These are phyloP conservation scores for Miscanthus lutarioriparius DNA, from an alignment of 176 grass and related monocot genomes.

Conservation along the genomic window DNA sequence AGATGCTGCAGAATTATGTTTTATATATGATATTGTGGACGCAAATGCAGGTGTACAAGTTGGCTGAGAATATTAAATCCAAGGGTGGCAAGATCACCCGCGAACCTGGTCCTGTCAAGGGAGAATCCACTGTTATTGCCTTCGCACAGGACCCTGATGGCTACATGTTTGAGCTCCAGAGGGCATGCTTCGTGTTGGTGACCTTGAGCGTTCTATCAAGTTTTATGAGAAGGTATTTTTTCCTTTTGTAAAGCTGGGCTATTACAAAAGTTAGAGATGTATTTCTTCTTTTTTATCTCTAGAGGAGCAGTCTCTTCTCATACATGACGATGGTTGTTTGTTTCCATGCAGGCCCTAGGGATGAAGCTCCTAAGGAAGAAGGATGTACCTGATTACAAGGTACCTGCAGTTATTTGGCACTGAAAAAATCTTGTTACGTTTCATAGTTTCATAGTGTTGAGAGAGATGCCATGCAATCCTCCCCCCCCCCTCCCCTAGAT, in stretches of 20 bases:
- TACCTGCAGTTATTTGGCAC: constrained; percentile 3
- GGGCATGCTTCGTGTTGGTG: constrained; percentile 70
- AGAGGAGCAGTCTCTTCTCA: background rate
- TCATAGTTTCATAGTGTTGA: no score
- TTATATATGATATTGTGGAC: constrained; percentile 20
- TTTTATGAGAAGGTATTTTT: constrained; percentile 91
- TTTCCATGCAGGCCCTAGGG: constrained; percentile 70
- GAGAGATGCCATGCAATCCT: background rate
- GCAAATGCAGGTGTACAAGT: constrained; percentile 68
- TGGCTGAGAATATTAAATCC: constrained; percentile 68
- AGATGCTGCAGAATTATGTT: background rate
- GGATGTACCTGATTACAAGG: constrained; percentile 90
- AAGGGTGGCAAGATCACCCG: constrained; percentile 72
- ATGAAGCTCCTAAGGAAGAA: constrained; percentile 86
- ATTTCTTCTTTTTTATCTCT: background rate
- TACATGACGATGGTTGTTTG: constrained; percentile 9
- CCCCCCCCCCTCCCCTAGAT: background rate
- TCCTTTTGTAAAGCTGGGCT: background rate
- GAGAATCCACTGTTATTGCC: constrained; percentile 85
- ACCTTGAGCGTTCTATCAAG: constrained; percentile 81
- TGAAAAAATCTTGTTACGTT: no score
- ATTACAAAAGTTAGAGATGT: background rate
- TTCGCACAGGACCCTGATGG: constrained; percentile 91
- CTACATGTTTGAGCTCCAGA: constrained; percentile 42
- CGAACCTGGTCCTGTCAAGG: constrained; percentile 96